Base-by-base conservation (phyloP, 2,329 filamentous ascomycete genomes). In the Fusarium luffae region DNA sequence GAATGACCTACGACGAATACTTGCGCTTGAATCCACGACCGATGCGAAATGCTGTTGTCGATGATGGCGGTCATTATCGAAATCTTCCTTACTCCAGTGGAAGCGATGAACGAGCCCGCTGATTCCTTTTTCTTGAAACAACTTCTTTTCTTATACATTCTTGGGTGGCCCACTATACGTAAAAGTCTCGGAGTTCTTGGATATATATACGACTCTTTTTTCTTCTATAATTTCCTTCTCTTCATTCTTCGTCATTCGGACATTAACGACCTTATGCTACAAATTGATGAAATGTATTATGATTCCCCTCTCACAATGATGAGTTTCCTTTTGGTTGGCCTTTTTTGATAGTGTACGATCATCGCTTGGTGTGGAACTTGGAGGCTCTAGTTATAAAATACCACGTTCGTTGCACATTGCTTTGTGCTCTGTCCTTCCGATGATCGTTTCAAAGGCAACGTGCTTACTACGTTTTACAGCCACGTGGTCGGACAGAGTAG, bases 1-100 rank as follows among this genome's bases (percentile, higher is more conserved):
- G 73, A 0, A 51, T 66, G 30, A 69, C 64, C 14, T 76, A 76
- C 34, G 73, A 75, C 19, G 75, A 76, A 32, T 72, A 70, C 40
- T 25, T 59, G 37, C 62, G 71, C 9, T 40, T 68, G 21, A 69
- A 66, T 25, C 71, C 67, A n/a, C 61, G 72, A 18, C 54, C 58
- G 10, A 55, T 64, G 54, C 60, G 69, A 21, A 66, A 63, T 23
- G 52, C 54, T 7, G 64, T 58, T 5, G 66, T 55, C 3, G 71
- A 74, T 11, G 71, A 74, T 21, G 63, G 50, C n/a, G 60, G 65
- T 7, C 42, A 70, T n/a, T 71, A 72, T 54, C 69, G 62, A 16
- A 28, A 37, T 37, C 34, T 50, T 32, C 34, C 56, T 28, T 69
- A 69, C 37, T 56, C 59, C 10, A 61, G 54, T 23, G 62, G 56